These are phyloP conservation scores for Cicer arietinum DNA, from an alignment of 306 rosid genomes.

Conservation along the genomic window DNA sequence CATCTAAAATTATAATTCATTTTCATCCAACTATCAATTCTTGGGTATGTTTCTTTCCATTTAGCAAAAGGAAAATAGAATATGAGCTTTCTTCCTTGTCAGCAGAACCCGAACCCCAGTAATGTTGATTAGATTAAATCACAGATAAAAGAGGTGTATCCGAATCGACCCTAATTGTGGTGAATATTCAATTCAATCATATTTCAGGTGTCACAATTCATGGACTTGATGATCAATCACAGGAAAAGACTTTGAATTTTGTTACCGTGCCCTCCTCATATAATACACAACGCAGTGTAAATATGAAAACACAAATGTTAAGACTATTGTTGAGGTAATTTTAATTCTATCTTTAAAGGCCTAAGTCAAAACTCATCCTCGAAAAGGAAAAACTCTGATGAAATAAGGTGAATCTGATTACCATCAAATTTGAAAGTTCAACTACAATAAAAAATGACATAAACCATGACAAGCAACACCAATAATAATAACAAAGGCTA, in stretches of 20 bases:
- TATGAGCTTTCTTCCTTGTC: no score
- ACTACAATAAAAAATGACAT: background rate
- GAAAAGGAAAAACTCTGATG: background rate
- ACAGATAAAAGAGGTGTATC: no score
- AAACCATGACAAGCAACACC: constrained; percentile 9
- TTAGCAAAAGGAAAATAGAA: no score
- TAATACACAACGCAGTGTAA: background rate
- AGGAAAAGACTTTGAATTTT: background rate
- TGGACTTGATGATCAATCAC: background rate
- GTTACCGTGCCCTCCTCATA: background rate
- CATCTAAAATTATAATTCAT: no score
- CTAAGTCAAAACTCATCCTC: constrained; percentile 7
- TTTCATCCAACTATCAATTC: no score
- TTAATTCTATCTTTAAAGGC: constrained; percentile 6
- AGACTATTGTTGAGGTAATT: background rate
- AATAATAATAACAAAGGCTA: background rate
- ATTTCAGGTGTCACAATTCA: background rate
- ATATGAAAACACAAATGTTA: background rate
- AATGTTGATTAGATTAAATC: no score
- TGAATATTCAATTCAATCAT: no score
- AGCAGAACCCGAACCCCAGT: no score
- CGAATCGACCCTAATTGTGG: no score
- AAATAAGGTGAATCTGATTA: background rate
- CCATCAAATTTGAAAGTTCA: constrained; percentile 8
- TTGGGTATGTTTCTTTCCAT: no score